phyloP scores from a whole-genome alignment of 257 asterid genomes.

The Cynanchum wilfordii region DNA sequence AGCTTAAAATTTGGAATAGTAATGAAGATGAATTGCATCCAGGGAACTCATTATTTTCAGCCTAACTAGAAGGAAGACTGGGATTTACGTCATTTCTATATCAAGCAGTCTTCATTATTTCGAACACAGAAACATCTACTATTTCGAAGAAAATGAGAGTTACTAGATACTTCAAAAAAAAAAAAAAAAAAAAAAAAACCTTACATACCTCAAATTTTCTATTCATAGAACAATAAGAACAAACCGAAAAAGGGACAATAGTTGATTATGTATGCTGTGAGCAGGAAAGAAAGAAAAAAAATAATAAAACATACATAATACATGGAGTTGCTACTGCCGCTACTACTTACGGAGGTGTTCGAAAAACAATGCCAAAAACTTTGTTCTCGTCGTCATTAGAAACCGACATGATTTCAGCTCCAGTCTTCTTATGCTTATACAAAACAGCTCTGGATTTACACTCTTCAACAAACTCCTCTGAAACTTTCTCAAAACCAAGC shows the following conservation, averaged over 20 bases:
- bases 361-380: conserved; percentile 87
- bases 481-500: conserved; percentile 82
- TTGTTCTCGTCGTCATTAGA: conserved; percentile 95
- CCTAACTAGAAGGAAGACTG: neutral
- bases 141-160: neutral
- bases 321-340: neutral
- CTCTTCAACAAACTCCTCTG: conserved; percentile 89
- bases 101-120: neutral
- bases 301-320: neutral
- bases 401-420: conserved; percentile 91
- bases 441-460: conserved; percentile 85
- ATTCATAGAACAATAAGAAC: neutral
- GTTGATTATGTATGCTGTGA: neutral
- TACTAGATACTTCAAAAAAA: no score
- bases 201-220: neutral
- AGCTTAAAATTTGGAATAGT: neutral
- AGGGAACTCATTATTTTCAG: neutral
- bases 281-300: neutral
- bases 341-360: conserved; percentile 88
- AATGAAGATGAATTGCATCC: neutral
- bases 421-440: conserved; percentile 95
- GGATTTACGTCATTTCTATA: neutral
- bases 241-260: neutral
- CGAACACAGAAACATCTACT: neutral
- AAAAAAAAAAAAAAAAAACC: no score